These are phyloP conservation scores for Aspergillus bombycis DNA, from an alignment of 2,329 filamentous ascomycete species.

Conservation along the genomic window DNA sequence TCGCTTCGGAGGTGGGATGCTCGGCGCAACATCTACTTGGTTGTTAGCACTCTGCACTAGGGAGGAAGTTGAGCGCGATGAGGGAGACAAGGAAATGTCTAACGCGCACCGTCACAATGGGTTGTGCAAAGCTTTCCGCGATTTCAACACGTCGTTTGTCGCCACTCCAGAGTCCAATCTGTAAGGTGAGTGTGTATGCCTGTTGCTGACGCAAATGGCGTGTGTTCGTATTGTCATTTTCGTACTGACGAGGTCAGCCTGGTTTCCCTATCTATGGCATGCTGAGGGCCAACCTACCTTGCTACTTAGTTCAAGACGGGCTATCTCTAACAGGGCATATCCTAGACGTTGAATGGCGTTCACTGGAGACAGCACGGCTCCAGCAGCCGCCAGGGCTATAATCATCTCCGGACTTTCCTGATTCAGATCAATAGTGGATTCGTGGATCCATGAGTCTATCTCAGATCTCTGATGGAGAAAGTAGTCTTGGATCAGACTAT, in stretches of 20 bases:
- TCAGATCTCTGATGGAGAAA: conserved; percentile 31
- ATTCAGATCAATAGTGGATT: conserved; percentile 42
- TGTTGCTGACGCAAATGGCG: conserved; percentile 57
- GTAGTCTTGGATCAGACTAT: conserved; percentile 45
- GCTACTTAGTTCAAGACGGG: conserved; percentile 55
- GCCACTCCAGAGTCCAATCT: conserved; percentile 62
- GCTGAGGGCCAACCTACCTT: conserved; percentile 55
- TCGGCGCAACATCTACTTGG: conserved; percentile 55
- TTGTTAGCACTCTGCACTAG: not conserved
- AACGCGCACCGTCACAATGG: conserved; percentile 50
- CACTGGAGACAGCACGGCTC: conserved; percentile 42
- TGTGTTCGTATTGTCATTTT: conserved; percentile 53
- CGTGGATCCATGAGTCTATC: conserved; percentile 49
- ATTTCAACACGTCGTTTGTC: conserved; percentile 64
- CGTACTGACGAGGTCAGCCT: conserved; percentile 22
- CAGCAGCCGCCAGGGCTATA: conserved; percentile 40
- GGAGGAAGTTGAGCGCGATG: too few relatives aligned
- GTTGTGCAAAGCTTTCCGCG: conserved; percentile 60
- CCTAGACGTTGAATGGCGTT: conserved; percentile 45
- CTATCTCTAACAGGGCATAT: conserved; percentile 46
- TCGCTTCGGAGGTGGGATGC: conserved; percentile 63
- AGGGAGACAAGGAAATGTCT: not conserved
- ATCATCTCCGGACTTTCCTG: conserved; percentile 41
- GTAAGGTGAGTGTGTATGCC: conserved; percentile 53
- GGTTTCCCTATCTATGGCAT: too few relatives aligned